A percentile compares a stretch with the other conserved stretches of the same genome.
Evolutionary conservation across 208 protist species (phyloP).

Genomic region (Blastocrithidia nonstop): DNA sequence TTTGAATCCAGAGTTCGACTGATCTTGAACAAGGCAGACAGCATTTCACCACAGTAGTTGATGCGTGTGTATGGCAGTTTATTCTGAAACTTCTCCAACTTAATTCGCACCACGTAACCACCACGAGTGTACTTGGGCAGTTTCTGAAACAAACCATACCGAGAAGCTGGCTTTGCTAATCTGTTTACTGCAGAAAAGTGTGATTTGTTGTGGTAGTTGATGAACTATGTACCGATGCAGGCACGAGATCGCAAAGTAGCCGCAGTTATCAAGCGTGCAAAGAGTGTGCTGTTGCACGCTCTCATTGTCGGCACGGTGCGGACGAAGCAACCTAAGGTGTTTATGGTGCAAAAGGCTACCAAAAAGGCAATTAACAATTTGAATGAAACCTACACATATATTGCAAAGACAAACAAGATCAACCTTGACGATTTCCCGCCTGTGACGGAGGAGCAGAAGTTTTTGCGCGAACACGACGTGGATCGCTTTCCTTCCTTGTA

Average conservation of each 20-base stretch:
- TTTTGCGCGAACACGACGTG: constrained; percentile 20
- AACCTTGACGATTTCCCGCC: constrained; percentile 31
- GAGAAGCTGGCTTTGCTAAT: constrained; percentile 41
- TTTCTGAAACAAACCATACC: constrained; percentile 91
- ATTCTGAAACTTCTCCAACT: constrained; percentile 94
- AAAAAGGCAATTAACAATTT: constrained; percentile 38
- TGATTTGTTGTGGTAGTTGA: constrained; percentile 78
- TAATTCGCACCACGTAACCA: constrained; percentile 90
- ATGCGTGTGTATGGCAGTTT: constrained; percentile 95
- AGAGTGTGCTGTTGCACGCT: constrained; percentile 71
- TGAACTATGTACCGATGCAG: constrained; percentile 69
- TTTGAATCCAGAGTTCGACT: constrained; percentile 92
- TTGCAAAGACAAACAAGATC: constrained; percentile 35
- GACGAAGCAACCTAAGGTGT: constrained; percentile 47
- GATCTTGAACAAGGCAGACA: constrained; percentile 96
- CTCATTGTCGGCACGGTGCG: constrained; percentile 49
- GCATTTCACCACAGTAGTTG: constrained; percentile 86
- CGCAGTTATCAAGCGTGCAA: constrained; percentile 60
- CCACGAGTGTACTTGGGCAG: constrained; percentile 93
- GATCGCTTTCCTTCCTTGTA: constrained; percentile 28
- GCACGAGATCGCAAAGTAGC: constrained; percentile 85
- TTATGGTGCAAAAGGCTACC: constrained; percentile 75
- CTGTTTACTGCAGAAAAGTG: constrained; percentile 82
- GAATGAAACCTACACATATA: constrained; percentile 19
- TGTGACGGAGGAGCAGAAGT: constrained; percentile 12